These are phyloP conservation scores for Cyphellophora attinorum DNA, from an alignment of 2,329 filamentous ascomycete species.

Conservation along the genomic window DNA sequence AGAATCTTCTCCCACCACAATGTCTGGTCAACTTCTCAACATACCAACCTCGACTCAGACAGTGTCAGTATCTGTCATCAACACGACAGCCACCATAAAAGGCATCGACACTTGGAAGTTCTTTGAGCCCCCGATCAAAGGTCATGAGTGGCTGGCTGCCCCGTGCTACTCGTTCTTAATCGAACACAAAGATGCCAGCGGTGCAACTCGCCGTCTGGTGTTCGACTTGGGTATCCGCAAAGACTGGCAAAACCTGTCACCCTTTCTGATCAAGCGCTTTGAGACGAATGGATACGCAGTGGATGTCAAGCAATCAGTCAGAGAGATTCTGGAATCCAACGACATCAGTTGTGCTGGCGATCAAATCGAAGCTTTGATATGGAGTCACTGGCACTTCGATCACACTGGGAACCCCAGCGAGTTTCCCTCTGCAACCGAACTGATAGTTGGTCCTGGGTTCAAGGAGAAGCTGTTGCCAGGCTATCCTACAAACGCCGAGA, in stretches of 20 bases:
- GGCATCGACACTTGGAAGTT: constrained; percentile 16
- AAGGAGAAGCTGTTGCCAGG: constrained; percentile 33
- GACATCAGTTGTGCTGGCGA: constrained; percentile 10
- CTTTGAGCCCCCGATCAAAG: constrained; percentile 22
- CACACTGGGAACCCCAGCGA: constrained; percentile 20
- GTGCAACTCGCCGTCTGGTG: constrained; percentile 7
- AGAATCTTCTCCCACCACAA: no score
- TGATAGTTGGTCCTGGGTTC: constrained; percentile 20
- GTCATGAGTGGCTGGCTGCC: constrained; percentile 17
- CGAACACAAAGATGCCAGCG: constrained; percentile 6
- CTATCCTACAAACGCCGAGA: constrained; percentile 30
- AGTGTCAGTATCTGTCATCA: constrained; percentile 5
- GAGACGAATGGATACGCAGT: constrained; percentile 5
- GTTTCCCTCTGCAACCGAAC: constrained; percentile 18
- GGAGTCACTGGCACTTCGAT: constrained; percentile 23
- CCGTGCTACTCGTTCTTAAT: constrained; percentile 16
- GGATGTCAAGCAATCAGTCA: constrained; percentile 17
- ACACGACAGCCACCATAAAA: constrained; percentile 1
- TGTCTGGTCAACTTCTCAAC: not conserved
- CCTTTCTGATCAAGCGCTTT: constrained; percentile 5
- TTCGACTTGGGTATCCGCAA: constrained; percentile 19
- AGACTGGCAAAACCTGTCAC: constrained; percentile 17
- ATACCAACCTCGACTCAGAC: constrained; percentile 4
- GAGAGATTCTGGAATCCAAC: constrained; percentile 18
- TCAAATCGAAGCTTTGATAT: constrained; percentile 21